Conservation (phyloP, 2,329 filamentous ascomycete genomes). For the Cryphonectria japonica region DNA sequence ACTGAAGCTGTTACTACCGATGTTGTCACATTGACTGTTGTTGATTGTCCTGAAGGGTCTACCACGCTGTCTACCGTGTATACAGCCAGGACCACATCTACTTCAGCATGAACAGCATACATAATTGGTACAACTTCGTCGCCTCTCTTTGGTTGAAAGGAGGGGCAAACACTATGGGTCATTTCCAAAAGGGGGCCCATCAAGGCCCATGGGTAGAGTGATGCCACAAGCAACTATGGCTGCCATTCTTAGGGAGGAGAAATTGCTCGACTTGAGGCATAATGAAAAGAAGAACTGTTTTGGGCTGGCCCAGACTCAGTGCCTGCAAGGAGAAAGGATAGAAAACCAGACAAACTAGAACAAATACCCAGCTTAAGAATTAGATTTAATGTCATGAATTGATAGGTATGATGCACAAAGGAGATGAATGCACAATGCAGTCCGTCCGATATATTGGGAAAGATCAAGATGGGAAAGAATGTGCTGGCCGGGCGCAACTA, state of each 20-base stretch:
- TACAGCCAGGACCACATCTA: background rate
- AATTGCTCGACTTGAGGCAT: background rate
- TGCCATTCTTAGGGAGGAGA: background rate
- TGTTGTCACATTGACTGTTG: background rate
- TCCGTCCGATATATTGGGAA: background rate
- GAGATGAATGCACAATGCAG: background rate
- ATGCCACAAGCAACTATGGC: background rate
- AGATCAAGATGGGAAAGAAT: background rate
- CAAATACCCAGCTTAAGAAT: background rate
- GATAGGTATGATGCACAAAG: background rate
- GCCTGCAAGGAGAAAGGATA: background rate
- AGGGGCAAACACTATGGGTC: background rate
- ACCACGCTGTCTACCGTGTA: slow-evolving; percentile 5
- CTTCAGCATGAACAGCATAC: background rate
- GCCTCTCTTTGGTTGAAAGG: background rate
- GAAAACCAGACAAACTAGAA: background rate
- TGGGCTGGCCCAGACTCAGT: background rate
- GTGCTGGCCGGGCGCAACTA: background rate
- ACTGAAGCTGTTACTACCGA: background rate
- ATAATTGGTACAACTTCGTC: background rate
- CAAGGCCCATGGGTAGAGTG: background rate
- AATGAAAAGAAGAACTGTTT: background rate
- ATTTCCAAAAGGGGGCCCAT: background rate
- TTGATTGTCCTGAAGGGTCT: background rate
- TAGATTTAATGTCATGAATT: background rate